Conservation (phyloP, 1,139 yeast species). For the Saccharomyces hybrid region DNA sequence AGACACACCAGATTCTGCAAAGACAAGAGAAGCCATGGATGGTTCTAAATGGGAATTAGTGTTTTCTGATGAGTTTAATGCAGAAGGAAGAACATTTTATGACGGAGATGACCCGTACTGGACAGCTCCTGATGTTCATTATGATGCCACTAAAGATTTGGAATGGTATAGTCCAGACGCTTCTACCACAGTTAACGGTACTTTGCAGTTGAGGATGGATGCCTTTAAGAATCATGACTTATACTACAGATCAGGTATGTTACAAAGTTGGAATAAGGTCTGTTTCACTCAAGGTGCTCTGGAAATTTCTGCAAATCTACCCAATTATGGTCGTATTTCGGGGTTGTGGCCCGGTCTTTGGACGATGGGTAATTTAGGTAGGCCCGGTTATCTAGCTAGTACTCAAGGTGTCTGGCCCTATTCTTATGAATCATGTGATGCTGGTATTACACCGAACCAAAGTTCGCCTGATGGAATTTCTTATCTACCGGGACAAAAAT, state of each 20-base stretch:
- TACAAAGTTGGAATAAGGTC: conserved; percentile 74
- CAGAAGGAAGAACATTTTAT: conserved; percentile 74
- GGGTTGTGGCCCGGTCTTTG: conserved; percentile 90
- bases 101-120: conserved; percentile 79
- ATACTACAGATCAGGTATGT: conserved; percentile 74
- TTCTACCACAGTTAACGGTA: conserved; percentile 57
- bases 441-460: conserved; percentile 81
- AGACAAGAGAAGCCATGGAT: conserved; percentile 38
- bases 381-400: conserved; percentile 72
- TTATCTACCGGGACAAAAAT: conserved; percentile 68
- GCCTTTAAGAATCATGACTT: conserved; percentile 64
- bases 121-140: conserved; percentile 65
- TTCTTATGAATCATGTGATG: conserved; percentile 69
- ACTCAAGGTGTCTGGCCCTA: conserved; percentile 90
- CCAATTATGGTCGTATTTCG: conserved; percentile 57
- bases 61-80: conserved; percentile 76
- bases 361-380: conserved; percentile 78
- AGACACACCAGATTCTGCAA: conserved; percentile 61
- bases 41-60: conserved; percentile 63
- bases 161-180: conserved; percentile 92
- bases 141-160: conserved; percentile 71
- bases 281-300: conserved; percentile 72
- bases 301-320: conserved; percentile 62
- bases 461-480: too few relatives aligned
- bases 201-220: conserved; percentile 57